phyloP scores from a whole-genome alignment of 495 filamentous ascomycete genomes.

The Lasiosphaeria miniovina region DNA sequence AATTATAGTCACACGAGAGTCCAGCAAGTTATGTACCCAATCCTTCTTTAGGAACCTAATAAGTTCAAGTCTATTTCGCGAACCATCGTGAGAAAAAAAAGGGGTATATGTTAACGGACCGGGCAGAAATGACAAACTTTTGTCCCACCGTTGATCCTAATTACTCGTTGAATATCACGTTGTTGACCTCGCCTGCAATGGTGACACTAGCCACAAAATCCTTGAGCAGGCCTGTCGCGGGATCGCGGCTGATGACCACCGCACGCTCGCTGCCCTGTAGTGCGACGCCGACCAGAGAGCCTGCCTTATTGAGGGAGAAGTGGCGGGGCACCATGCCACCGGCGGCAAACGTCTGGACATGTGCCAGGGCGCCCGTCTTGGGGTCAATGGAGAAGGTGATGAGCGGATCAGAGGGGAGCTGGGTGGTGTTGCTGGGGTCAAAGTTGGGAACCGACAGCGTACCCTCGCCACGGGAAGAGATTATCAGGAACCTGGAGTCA shows the following conservation, averaged over 20 bases:
- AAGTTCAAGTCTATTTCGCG: no score
- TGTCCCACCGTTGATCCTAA: neutral
- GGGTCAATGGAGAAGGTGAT: conserved; percentile 46
- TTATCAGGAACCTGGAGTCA: conserved; percentile 57
- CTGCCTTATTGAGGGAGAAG: conserved; percentile 62
- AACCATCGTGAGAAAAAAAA: no score
- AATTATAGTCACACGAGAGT: no score
- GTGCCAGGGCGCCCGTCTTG: conserved; percentile 46
- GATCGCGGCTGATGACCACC: conserved; percentile 58
- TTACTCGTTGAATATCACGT: conserved; percentile 60
- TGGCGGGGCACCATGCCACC: conserved; percentile 62
- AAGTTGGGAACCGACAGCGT: conserved; percentile 46
- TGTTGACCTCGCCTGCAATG: conserved; percentile 52
- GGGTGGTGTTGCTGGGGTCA: conserved; percentile 40
- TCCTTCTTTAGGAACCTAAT: no score
- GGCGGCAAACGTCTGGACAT: conserved; percentile 51
- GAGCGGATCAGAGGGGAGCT: conserved; percentile 44
- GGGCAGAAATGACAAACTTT: no score
- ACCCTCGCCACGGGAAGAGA: conserved; percentile 60
- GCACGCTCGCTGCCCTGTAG: conserved; percentile 58
- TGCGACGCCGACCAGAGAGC: conserved; percentile 59
- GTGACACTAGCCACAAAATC: conserved; percentile 48
- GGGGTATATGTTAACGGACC: no score
- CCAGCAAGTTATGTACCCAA: no score
- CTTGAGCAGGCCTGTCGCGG: conserved; percentile 52